A percentile compares a stretch with the other conserved stretches of the same genome.
Evolutionary conservation across 1,139 yeast species (phyloP).

Genomic region (Meyerozyma elateridarum): DNA sequence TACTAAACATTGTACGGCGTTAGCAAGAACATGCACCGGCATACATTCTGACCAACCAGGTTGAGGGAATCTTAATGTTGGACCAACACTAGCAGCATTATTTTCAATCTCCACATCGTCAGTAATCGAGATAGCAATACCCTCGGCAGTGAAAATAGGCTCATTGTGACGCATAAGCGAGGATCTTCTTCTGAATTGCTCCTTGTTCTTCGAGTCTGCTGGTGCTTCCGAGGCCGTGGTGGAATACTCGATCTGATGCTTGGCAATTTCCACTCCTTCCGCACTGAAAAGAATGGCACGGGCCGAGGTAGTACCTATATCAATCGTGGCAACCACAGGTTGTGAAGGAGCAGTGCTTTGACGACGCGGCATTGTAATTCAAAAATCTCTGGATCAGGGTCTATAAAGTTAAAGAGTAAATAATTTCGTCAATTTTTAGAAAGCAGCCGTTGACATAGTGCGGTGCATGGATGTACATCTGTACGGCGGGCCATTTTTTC

Average conservation of each 20-base stretch:
- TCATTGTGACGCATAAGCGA: slow-evolving; percentile 48
- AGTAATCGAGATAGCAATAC: slow-evolving; percentile 58
- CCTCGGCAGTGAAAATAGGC: slow-evolving; percentile 68
- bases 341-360: slow-evolving; percentile 22
- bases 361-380: slow-evolving; percentile 13
- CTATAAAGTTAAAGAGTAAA: too few relatives aligned
- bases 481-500: too few relatives aligned
- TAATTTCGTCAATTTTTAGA: too few relatives aligned
- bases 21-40: slow-evolving; percentile 78
- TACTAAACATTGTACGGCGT: slow-evolving; percentile 74
- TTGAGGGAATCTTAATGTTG: slow-evolving; percentile 67
- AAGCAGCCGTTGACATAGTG: too few relatives aligned
- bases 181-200: slow-evolving; percentile 47
- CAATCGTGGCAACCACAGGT: slow-evolving; percentile 69
- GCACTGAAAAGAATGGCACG: slow-evolving; percentile 77
- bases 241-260: slow-evolving; percentile 83
- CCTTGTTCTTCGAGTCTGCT: slow-evolving; percentile 41
- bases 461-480: too few relatives aligned
- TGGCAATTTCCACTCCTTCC: slow-evolving; percentile 73
- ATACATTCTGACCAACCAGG: slow-evolving; percentile 96
- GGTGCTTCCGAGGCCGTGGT: slow-evolving; percentile 64
- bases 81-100: slow-evolving; percentile 50
- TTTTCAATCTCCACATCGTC: slow-evolving; percentile 63
- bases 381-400: too few relatives aligned
- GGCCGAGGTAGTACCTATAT: slow-evolving; percentile 94